Evolutionary conservation across 345 rosid species (phyloP), one percentile per base, ranked within the genome.

Genomic region (Aethionema arabicum): DNA sequence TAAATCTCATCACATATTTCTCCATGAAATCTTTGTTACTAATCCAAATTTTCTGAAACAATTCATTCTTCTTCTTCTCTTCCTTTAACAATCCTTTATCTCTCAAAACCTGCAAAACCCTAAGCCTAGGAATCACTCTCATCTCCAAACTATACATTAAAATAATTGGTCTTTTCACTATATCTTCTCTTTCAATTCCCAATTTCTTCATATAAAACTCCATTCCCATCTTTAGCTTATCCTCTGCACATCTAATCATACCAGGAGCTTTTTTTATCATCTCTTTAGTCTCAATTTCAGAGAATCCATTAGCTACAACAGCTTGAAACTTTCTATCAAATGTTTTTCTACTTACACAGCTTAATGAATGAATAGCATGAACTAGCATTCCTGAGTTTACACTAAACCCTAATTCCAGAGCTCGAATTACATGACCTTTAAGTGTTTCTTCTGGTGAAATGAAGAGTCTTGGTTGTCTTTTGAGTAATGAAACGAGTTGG

Each of bases 341-440:
- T 3, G 74, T 66, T 44, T 67, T n/a, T 31, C 40, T 61, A 56
- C 70, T 75, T 56, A 75, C 4, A 57, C 72, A 46, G 68, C 73
- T 69, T 59, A 73, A 3, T 30, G 80, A 15, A 33, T 32, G 56
- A 12, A 78, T 32, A 4, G 60, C 85, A 49, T 75, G 47, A 38
- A 61, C 80, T 5, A 78, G 69, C 82, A 78, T 75, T 59, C 77
- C 61, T 7, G 82, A 80, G n/a, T 76, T 38, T 6, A 67, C 58
- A 3, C 77, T 63, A 50, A 78, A 61, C 7, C 85, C 85, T 63
- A 76, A 47, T 43, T 58, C 63, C 11, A 57, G 56, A 49, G 29
- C 70, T 51, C 44, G 57, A 0, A 52, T 60, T 60, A 70, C 73
- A 11, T 69, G 32, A 8, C 32, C 62, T 15, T 39, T 58, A 44